Evolutionary conservation across 306 rosid species (phyloP).

Genomic region (Lagenaria siceraria): DNA sequence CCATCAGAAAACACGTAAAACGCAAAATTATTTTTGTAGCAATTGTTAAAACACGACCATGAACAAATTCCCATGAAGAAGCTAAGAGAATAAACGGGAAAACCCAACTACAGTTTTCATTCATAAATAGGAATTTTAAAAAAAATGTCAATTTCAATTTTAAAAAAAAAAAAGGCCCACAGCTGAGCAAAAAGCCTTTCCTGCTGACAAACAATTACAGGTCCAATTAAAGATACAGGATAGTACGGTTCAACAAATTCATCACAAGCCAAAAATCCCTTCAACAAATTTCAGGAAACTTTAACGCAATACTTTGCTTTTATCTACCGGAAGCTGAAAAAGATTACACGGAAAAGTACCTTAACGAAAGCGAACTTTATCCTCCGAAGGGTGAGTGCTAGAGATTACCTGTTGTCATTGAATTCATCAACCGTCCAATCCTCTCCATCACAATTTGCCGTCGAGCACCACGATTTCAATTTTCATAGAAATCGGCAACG

Average conservation of each 20-base stretch:
- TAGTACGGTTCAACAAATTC: not conserved
- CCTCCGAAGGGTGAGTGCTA: not conserved
- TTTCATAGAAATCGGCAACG: slow-evolving; percentile 30
- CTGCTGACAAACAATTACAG: not conserved
- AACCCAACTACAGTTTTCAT: not conserved
- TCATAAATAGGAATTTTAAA: not conserved
- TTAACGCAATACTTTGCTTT: not conserved
- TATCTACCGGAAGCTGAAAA: not conserved
- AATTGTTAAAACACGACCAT: not conserved
- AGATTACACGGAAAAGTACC: not conserved
- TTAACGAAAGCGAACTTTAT: not conserved
- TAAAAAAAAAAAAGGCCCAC: not conserved
- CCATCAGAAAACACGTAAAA: not conserved
- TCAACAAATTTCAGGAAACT: not conserved
- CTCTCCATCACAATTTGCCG: slow-evolving; percentile 45
- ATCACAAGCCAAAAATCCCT: not conserved
- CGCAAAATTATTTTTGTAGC: not conserved
- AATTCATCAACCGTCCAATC: slow-evolving; percentile 54
- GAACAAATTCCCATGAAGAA: not conserved
- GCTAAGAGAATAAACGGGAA: not conserved
- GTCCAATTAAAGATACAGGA: not conserved
- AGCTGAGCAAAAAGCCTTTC: not conserved
- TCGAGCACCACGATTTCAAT: slow-evolving; percentile 46
- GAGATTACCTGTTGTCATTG: slow-evolving; percentile 1
- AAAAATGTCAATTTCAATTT: not conserved